phyloP scores from a whole-genome alignment of 495 filamentous ascomycete genomes.

The Aspergillus nanangensis region DNA sequence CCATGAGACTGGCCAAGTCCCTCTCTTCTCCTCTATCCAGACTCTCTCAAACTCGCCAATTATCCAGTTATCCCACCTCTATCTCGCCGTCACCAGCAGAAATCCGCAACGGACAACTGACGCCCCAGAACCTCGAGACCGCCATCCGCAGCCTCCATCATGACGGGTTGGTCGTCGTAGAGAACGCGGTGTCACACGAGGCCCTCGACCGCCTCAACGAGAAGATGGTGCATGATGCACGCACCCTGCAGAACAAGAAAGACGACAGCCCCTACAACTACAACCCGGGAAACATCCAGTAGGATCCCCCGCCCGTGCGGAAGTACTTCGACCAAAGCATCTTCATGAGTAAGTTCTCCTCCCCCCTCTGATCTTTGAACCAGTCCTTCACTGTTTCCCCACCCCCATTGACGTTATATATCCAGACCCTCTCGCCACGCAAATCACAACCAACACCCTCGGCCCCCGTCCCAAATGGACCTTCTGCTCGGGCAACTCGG shows the following conservation, averaged over 20 bases:
- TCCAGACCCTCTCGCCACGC: slow-evolving; percentile 44
- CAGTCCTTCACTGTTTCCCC: no score
- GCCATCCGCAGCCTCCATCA: slow-evolving; percentile 42
- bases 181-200: slow-evolving; percentile 39
- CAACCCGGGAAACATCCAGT: slow-evolving; percentile 52
- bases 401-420: no score
- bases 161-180: slow-evolving; percentile 50
- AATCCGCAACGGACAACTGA: slow-evolving; percentile 15
- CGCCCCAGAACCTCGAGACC: slow-evolving; percentile 39
- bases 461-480: slow-evolving; percentile 44
- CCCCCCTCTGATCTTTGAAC: no score
- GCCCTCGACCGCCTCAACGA: slow-evolving; percentile 44
- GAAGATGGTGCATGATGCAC: slow-evolving; percentile 49
- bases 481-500: slow-evolving; percentile 51
- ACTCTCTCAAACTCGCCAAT: not conserved
- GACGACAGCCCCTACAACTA: no score
- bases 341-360: slow-evolving; percentile 43
- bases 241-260: slow-evolving; percentile 32
- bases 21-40: not conserved
- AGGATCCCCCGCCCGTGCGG: slow-evolving; percentile 41
- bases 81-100: slow-evolving; percentile 16
- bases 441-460: slow-evolving; percentile 44
- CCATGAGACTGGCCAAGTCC: no score
- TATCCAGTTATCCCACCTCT: slow-evolving; percentile 10
- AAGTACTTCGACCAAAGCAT: slow-evolving; percentile 38